Conservation (phyloP, 2,329 filamentous ascomycete genomes). For the Venturia effusa region DNA sequence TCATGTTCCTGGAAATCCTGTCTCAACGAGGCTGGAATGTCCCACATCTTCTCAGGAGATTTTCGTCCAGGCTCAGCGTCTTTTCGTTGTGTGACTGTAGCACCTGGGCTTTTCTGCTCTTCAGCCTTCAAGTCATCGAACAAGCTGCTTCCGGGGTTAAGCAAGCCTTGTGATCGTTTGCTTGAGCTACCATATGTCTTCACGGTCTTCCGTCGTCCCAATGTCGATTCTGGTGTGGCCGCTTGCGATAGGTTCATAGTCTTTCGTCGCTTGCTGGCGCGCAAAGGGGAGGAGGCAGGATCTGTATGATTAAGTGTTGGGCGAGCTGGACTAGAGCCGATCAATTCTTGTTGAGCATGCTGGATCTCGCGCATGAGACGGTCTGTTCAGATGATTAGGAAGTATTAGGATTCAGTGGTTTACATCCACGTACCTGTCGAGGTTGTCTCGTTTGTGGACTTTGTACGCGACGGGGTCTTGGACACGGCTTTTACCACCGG, state of each 20-base stretch:
- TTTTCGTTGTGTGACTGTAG: neutral
- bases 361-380: neutral
- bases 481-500: neutral
- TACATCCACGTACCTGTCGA: neutral
- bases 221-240: neutral
- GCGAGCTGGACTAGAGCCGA: neutral
- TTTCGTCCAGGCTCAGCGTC: neutral
- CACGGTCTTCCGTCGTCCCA: neutral
- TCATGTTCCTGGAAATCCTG: constrained; percentile 6
- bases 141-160: neutral
- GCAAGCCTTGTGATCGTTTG: neutral
- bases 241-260: neutral
- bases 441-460: neutral
- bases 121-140: neutral
- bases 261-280: neutral
- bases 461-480: neutral
- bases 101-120: neutral
- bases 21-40: constrained; percentile 6
- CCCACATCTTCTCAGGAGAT: constrained; percentile 2
- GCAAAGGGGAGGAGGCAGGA: neutral
- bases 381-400: neutral
- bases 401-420: neutral
- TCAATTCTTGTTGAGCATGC: neutral
- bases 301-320: neutral
- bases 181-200: constrained; percentile 1